Base-by-base conservation (phyloP, 805 yeast species). In the Wickerhamomyces ciferrii region DNA sequence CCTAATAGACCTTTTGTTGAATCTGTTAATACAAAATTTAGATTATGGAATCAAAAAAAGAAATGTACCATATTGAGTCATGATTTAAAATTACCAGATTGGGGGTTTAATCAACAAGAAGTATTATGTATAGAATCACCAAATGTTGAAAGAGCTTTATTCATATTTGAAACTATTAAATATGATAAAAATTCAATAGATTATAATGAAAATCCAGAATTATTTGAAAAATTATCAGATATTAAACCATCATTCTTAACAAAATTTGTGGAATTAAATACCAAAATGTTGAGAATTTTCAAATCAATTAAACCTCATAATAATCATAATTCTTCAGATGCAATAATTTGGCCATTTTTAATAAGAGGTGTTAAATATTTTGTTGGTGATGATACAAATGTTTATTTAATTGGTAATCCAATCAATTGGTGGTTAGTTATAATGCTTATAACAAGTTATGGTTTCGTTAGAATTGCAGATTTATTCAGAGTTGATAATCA, bases 51-150 rank as follows among this genome's bases (percentile, higher is more conserved):
- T 63, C 66, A 72, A 17, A 82, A 83, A 36, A 78, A 86, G 27
- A 72, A 75, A 27, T 94, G 99, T 65, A 70, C 72, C 18, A 64
- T 94, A 46, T 65, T 89, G 55, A 80, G 90, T n/a, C 96, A 91
- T 60, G 77, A 76, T 40, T 74, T 74, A 19, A 78, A 73, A 59
- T 70, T 94, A 37, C 97, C 97, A n/a, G 75, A 73, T 8, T 87
- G 96, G 95, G 97, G 87, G 2, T 77, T 75, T 55, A 74, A 74
- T 48, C 97, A 90, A 62, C 87, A 85, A 66, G 99, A 94, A 70
- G 95, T 92, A 11, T 68, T 89, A 37, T 94, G 99, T 63, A 76
- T 89, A 44, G 83, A 82, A 43, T 79, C 78, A 24, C 94, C 97
- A 14, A 78, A 79, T 17, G 62, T 72, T 45, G 78, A 79, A 24